phyloP scores from a whole-genome alignment of 352 stramenopile species.

The Phytophthora ohioensis region DNA sequence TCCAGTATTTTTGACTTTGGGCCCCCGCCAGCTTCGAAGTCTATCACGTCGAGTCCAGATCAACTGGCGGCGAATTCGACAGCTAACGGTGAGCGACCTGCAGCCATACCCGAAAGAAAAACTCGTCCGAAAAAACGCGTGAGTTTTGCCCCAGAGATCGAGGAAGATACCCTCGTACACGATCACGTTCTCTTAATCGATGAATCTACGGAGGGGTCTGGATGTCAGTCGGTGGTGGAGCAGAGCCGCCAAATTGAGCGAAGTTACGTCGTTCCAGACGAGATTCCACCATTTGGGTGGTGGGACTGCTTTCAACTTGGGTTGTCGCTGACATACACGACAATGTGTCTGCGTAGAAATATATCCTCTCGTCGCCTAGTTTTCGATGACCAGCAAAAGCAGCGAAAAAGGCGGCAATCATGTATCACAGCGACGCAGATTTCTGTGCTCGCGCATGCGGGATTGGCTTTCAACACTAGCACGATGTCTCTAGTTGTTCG shows the following conservation, averaged over 20 bases:
- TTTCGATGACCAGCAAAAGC: slow-evolving; percentile 37
- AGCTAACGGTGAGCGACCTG: background rate
- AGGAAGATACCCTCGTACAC: slow-evolving; percentile 16
- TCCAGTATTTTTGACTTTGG: slow-evolving; percentile 67
- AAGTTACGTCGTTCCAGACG: slow-evolving; percentile 45
- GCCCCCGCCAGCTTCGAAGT: slow-evolving; percentile 1
- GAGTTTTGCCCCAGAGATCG: slow-evolving; percentile 30
- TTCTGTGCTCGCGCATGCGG: slow-evolving; percentile 41
- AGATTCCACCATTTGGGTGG: slow-evolving; percentile 61
- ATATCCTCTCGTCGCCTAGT: slow-evolving; percentile 51
- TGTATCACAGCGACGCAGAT: slow-evolving; percentile 40
- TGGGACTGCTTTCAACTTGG: slow-evolving; percentile 62
- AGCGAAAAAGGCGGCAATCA: slow-evolving; percentile 11
- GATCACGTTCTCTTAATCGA: slow-evolving; percentile 36
- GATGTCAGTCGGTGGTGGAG: slow-evolving; percentile 29
- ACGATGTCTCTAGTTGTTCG: slow-evolving; percentile 47
- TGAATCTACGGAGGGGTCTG: slow-evolving; percentile 8
- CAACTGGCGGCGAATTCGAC: background rate
- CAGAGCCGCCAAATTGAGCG: slow-evolving; percentile 59
- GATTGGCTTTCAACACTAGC: slow-evolving; percentile 53
- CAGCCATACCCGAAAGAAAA: slow-evolving; percentile 1
- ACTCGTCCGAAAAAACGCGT: slow-evolving; percentile 26
- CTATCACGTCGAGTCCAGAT: background rate
- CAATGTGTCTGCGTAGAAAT: slow-evolving; percentile 59
- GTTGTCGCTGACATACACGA: slow-evolving; percentile 51